Evolutionary conservation across 2,329 filamentous ascomycete genomes (phyloP).

Genomic region (Claviceps spartinae): DNA sequence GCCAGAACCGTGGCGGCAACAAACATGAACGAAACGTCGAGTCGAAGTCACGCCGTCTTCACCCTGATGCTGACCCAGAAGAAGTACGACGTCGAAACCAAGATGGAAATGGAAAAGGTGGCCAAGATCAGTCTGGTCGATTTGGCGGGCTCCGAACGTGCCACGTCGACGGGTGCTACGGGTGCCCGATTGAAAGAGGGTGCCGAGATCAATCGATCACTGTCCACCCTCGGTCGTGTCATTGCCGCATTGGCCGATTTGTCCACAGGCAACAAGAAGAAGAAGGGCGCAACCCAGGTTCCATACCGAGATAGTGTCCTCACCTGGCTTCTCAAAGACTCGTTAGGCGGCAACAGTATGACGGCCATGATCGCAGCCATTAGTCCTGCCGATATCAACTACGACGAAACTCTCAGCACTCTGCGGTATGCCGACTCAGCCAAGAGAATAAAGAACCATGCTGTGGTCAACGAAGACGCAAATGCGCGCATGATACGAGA

Average conservation of each 20-base stretch:
- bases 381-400: conserved; percentile 96
- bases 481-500: conserved; percentile 98
- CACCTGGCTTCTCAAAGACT: conserved; percentile 95
- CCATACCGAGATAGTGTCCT: conserved; percentile 94
- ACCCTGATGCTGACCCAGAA: conserved; percentile 94
- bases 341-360: conserved; percentile 94
- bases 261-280: conserved; percentile 66
- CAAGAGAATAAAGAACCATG: conserved; percentile 99
- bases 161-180: conserved; percentile 91
- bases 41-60: conserved; percentile 95
- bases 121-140: conserved; percentile 97
- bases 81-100: conserved; percentile 77
- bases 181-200: conserved; percentile 92
- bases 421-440: conserved; percentile 93
- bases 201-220: conserved; percentile 93
- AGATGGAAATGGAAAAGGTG: conserved; percentile 95
- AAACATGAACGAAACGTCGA: conserved; percentile 99
- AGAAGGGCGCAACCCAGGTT: conserved; percentile 59
- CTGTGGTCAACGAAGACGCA: conserved; percentile 96
- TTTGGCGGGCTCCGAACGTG: conserved; percentile 92
- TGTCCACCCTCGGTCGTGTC: conserved; percentile 92
- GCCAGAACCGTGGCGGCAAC: conserved; percentile 94
- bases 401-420: conserved; percentile 92
- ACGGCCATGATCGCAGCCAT: conserved; percentile 99
- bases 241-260: conserved; percentile 91